Evolutionary conservation across 1,284 basidiomycete species (phyloP).

Genomic region (Boletus semigastroideus): DNA sequence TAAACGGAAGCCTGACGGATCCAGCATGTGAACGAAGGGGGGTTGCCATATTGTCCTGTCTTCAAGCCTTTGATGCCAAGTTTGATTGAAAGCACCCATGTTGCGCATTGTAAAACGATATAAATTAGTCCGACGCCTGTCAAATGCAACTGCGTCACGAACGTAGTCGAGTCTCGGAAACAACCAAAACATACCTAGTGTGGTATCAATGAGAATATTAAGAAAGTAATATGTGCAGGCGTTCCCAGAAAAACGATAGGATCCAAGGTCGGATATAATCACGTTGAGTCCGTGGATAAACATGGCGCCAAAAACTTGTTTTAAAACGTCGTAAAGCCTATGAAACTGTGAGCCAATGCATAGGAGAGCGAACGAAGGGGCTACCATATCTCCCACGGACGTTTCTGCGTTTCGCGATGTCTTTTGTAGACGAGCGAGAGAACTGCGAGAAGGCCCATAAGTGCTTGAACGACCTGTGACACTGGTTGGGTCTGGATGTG

Average conservation of each 20-base stretch:
- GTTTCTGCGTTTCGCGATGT: slow-evolving; percentile 79
- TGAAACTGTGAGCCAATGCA: slow-evolving; percentile 4
- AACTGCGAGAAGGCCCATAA: slow-evolving; percentile 89
- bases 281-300: slow-evolving; percentile 90
- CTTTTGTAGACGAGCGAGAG: slow-evolving; percentile 86
- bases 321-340: slow-evolving; percentile 87
- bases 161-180: neutral
- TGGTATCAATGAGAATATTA: slow-evolving; percentile 94
- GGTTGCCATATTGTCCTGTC: slow-evolving; percentile 85
- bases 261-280: slow-evolving; percentile 71
- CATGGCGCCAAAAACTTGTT: slow-evolving; percentile 91
- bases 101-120: slow-evolving; percentile 69
- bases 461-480: slow-evolving; percentile 69
- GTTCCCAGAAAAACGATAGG: slow-evolving; percentile 68
- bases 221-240: slow-evolving; percentile 93
- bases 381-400: slow-evolving; percentile 93
- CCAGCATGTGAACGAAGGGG: slow-evolving; percentile 77
- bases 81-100: slow-evolving; percentile 64
- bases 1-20: slow-evolving; percentile 84
- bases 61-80: slow-evolving; percentile 75
- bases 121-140: slow-evolving; percentile 87
- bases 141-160: slow-evolving; percentile 8
- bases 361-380: slow-evolving; percentile 18
- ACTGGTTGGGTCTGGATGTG: neutral
- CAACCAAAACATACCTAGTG: slow-evolving; percentile 61